Evolutionary conservation across 805 yeast genomes (phyloP).

Genomic region (Wickerhamiella spandovensis): DNA sequence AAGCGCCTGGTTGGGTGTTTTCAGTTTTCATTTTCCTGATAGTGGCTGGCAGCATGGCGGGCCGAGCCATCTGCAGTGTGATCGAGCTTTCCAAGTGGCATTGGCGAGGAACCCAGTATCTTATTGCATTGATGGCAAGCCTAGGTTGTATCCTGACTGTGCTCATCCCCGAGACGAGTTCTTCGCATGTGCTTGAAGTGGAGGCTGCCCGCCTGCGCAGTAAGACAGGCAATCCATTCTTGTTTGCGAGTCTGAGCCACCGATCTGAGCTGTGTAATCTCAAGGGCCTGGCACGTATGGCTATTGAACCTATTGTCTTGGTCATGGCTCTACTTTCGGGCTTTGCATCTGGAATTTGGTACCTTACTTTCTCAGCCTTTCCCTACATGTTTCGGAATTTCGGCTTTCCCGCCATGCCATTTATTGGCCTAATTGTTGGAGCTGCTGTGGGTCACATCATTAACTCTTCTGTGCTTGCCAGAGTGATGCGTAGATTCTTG

Average conservation of each 20-base stretch:
- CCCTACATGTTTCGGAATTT: conserved; percentile 38
- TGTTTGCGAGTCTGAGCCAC: conserved; percentile 32
- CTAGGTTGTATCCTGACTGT: conserved; percentile 26
- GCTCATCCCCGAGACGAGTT: conserved; percentile 26
- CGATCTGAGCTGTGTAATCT: conserved; percentile 10
- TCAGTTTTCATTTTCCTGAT: background rate
- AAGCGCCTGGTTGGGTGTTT: background rate
- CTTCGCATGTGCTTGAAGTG: conserved; percentile 24
- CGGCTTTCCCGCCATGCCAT: conserved; percentile 40
- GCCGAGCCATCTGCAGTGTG: background rate
- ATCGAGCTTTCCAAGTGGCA: background rate
- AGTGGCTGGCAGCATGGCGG: background rate
- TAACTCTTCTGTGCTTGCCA: background rate
- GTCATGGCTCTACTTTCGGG: conserved; percentile 27
- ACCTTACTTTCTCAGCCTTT: conserved; percentile 25
- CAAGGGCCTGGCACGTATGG: conserved; percentile 25
- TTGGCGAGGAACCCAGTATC: conserved; percentile 45
- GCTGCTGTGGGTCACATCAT: conserved; percentile 36
- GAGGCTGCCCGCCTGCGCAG: conserved; percentile 34
- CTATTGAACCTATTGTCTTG: conserved; percentile 26
- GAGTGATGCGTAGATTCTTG: conserved; percentile 38
- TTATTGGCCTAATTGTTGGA: conserved; percentile 53
- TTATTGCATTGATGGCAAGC: conserved; percentile 31
- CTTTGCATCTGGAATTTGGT: conserved; percentile 28
- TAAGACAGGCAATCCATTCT: conserved; percentile 38